Evolutionary conservation across 805 yeast genomes (phyloP), one percentile per base, ranked within the genome.

Genomic region (Tetrapisispora fleetii): DNA sequence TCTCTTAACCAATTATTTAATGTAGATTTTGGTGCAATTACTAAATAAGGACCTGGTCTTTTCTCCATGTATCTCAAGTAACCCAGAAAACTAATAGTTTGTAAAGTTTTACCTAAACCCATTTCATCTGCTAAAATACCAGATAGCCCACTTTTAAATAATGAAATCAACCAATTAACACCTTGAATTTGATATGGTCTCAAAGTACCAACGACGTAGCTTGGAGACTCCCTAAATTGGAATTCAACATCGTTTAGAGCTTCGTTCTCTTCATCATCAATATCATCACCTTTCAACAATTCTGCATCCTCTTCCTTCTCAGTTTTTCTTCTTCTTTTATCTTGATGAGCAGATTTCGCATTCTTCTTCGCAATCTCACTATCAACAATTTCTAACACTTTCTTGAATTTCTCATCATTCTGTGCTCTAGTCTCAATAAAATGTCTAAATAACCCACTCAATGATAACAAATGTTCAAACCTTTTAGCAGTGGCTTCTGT

Each of bases 91-190:
- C 91, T 78, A 53, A 85, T 84, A 0, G 91, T 85, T 63, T 85
- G 93, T 50, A 85, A 67, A 3, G 93, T 85, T 62, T 85, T 85
- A 56, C 93, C 93, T 52, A 85, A 67, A 1, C 93, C 93, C 93
- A 85, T 85, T 67, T 85, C 93, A 65, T 85, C 93, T 1, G 93
- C 93, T 50, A 85, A 70, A 22, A 85, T 84, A 51, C 93, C 93
- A 1, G 85, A 77, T 42, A 85, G 67, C 51, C 79, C 77, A 66
- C 82, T 83, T 53, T 79, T 83, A 56, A 81, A 78, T 50, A 85
- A 65, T 1, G 83, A 74, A 14, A 84, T 76, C 56, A 85, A 67
- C 95, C 95, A 85, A 62, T 85, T 85, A 52, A 85, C 69, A 52
- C 93, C 95, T 63, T 82, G 89, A 52, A 85, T 74, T 65, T 85